phyloP scores from a whole-genome alignment of 208 protist species.

The Endotrypanum monterogeii region DNA sequence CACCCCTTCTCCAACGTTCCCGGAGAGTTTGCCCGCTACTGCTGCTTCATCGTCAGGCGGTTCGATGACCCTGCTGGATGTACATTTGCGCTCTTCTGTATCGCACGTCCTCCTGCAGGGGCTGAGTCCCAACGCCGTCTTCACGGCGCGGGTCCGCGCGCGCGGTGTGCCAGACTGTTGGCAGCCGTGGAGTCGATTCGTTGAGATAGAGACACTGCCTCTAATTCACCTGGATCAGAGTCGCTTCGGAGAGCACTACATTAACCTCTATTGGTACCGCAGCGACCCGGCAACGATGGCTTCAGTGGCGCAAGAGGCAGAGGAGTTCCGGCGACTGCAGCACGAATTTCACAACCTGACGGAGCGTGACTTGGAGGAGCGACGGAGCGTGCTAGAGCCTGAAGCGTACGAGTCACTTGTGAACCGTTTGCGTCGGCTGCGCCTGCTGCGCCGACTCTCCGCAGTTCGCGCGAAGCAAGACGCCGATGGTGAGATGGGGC shows the following conservation, averaged over 20 bases:
- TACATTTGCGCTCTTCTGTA: constrained; percentile 39
- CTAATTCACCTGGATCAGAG: constrained; percentile 75
- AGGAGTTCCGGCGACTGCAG: constrained; percentile 57
- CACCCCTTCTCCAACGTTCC: neutral
- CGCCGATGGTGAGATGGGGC: constrained; percentile 52
- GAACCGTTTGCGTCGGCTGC: constrained; percentile 40
- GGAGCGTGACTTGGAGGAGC: constrained; percentile 61
- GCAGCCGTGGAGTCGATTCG: constrained; percentile 78
- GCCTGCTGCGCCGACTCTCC: constrained; percentile 50
- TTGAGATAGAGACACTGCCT: constrained; percentile 57
- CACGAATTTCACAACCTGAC: constrained; percentile 63
- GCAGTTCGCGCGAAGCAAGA: constrained; percentile 34
- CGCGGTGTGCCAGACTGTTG: constrained; percentile 60
- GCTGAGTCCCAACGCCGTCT: constrained; percentile 42
- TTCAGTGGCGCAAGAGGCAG: constrained; percentile 34
- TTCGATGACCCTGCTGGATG: constrained; percentile 45
- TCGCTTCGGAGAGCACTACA: constrained; percentile 92
- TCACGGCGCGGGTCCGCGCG: constrained; percentile 51
- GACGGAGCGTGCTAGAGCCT: constrained; percentile 35
- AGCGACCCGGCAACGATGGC: constrained; percentile 22
- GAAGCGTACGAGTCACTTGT: constrained; percentile 53
- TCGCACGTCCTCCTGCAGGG: constrained; percentile 43
- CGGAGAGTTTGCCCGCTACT: neutral
- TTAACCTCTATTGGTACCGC: constrained; percentile 91
- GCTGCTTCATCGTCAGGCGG: neutral